These are phyloP conservation scores for Ceratobasidium sp. DNA, from an alignment of 1,284 basidiomycete genomes.

Conservation along the genomic window DNA sequence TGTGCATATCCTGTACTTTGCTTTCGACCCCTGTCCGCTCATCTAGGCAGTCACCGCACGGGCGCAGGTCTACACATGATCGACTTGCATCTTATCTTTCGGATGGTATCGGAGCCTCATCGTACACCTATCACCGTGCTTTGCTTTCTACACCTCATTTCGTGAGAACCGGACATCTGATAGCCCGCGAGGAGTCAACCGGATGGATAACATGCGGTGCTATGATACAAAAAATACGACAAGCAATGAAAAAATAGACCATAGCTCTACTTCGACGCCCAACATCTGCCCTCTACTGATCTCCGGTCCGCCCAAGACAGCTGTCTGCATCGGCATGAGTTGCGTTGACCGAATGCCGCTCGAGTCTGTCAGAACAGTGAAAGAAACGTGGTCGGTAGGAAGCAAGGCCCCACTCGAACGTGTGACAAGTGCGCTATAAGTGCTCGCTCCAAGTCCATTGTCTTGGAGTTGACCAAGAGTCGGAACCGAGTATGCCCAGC, in stretches of 20 bases:
- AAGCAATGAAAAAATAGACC: background rate
- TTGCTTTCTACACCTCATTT: background rate
- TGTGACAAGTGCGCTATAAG: conserved; percentile 21
- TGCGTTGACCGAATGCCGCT: conserved; percentile 11
- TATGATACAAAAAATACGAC: conserved; percentile 6
- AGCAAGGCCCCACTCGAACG: conserved; percentile 15
- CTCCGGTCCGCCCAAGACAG: conserved; percentile 13
- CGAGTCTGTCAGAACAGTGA: conserved; percentile 14
- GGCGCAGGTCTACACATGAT: background rate
- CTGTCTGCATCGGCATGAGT: conserved; percentile 29
- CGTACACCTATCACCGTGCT: background rate
- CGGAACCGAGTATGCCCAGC: conserved; percentile 18
- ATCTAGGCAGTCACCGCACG: background rate
- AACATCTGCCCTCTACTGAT: background rate
- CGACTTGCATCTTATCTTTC: conserved; percentile 20
- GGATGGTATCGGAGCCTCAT: background rate
- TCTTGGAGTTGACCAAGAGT: conserved; percentile 6
- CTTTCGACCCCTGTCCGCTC: conserved; percentile 2
- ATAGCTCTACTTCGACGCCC: background rate
- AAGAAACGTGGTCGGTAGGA: conserved; percentile 17
- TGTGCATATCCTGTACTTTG: background rate
- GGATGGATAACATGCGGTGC: background rate
- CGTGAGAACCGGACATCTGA: background rate
- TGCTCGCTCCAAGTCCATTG: conserved; percentile 27
- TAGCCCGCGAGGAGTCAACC: background rate